These are phyloP conservation scores for Rubus idaeus DNA, from an alignment of 306 rosid species.

Conservation along the genomic window DNA sequence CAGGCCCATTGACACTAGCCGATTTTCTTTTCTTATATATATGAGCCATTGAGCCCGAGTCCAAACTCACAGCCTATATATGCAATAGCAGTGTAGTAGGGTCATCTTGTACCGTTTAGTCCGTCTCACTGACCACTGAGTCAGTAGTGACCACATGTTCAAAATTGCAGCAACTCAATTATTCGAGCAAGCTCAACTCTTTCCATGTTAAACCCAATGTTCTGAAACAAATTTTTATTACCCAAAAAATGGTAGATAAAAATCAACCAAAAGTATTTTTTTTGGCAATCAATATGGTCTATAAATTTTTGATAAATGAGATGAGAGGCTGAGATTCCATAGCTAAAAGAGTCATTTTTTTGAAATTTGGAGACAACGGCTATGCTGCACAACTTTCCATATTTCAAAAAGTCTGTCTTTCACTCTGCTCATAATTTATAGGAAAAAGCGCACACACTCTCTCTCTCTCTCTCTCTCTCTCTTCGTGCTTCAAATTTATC, in stretches of 20 bases:
- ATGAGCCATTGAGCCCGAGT: too few relatives aligned
- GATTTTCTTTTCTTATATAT: too few relatives aligned
- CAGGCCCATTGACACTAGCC: not conserved
- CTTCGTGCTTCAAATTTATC: conserved; percentile 38
- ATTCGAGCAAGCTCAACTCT: not conserved
- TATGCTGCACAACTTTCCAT: conserved; percentile 29
- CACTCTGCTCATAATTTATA: conserved; percentile 25
- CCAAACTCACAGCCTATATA: too few relatives aligned
- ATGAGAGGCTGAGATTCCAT: not conserved
- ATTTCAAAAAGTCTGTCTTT: conserved; percentile 44
- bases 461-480: conserved; percentile 21
- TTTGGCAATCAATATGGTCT: too few relatives aligned
- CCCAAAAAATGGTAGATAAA: not conserved
- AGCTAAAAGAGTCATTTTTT: not conserved
- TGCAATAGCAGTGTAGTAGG: not conserved
- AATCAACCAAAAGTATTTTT: not conserved
- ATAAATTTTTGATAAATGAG: too few relatives aligned
- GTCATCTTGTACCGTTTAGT: not conserved
- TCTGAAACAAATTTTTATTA: not conserved
- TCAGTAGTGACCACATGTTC: not conserved
- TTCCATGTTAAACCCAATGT: not conserved
- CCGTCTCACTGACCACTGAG: not conserved
- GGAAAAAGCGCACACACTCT: conserved; percentile 24
- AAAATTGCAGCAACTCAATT: not conserved
- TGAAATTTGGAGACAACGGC: conserved; percentile 32